Base-by-base conservation (phyloP, 192 early-diverging fungal species). In the Chytriomyces sp. region DNA sequence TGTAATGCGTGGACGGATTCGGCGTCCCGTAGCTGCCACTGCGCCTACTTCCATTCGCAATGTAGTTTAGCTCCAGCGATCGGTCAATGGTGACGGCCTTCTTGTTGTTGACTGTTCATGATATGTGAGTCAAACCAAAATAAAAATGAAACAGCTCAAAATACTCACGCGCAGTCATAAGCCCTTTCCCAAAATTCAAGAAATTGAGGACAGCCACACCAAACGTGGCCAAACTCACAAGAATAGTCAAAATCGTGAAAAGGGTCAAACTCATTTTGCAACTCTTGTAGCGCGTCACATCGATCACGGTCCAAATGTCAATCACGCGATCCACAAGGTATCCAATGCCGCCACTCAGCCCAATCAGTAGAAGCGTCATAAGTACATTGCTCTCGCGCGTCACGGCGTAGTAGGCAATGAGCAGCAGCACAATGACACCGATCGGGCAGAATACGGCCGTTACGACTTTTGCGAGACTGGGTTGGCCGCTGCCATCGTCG, bases 261-360 rank as follows among this genome's bases (percentile, higher is more conserved):
- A 93, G 82, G 0, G 87, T 92, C 39, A 93, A 68, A 68, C 88
- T 91, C 22, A 82, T 82, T 39, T 78, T 73, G 31, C 85, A 83
- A 28, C 82, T 83, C 8, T 38, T 3, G 68, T 85, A 92, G 54
- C 84, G 82, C 0, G 32, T 4, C 0, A 44, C 31, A 44, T 89
- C 80, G 25, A 60, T 33, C 0, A 76, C 65, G 10, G 70, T 39
- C 31, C 79, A 87, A 58, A 93, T 86, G n/a, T 91, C 85, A 44
- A 82, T 80, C 25, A 92, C 58, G 64, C 91, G 91, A 59, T 87
- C 84, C 25, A 89, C 76, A 55, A 92, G 85, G 77, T 92, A 93
- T 22, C 83, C 89, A 31, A 90, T 85, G 3, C 79, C 89, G 28
- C 80, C 85, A 19, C 81, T 67, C 56, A 91, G 78, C 7, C 89